Percentiles rank a stretch among this genome's conserved stretches.
Conservation (phyloP, 208 protist species). For the Trypanosoma grayi region DNA sequence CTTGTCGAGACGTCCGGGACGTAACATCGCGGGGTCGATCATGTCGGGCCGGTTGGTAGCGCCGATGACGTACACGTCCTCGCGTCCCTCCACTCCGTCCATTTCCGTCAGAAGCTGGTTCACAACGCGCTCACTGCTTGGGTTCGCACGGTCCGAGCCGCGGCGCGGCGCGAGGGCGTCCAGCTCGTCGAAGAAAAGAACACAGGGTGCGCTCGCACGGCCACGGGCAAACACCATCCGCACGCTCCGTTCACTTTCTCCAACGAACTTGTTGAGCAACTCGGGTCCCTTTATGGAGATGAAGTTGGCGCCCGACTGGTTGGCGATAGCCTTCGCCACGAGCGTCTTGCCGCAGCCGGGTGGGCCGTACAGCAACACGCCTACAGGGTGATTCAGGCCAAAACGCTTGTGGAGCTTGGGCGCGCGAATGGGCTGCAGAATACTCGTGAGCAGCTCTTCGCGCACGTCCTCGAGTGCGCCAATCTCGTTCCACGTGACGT, state of each 20-base stretch:
- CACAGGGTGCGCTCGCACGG: conserved; percentile 92
- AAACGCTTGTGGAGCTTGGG: conserved; percentile 91
- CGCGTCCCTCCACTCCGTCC: conserved; percentile 97
- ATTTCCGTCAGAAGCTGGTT: conserved; percentile 99
- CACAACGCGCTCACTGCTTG: conserved; percentile 96
- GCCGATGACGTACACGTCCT: conserved; percentile 97
- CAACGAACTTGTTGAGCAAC: conserved; percentile 99
- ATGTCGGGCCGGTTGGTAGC: conserved; percentile 99
- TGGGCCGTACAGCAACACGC: conserved; percentile 98
- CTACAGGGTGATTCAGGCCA: conserved; percentile 87
- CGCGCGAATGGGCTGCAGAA: conserved; percentile 90
- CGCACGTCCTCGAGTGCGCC: conserved; percentile 95
- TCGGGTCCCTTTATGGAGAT: conserved; percentile 99
- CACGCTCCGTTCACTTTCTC: conserved; percentile 98
- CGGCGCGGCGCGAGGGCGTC: conserved; percentile 96
- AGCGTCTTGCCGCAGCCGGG: conserved; percentile 98
- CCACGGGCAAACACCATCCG: conserved; percentile 96
- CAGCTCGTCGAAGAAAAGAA: conserved; percentile 99
- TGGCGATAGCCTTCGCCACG: conserved; percentile 94
- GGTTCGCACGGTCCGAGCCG: conserved; percentile 84
- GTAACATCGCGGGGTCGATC: conserved; percentile 98
- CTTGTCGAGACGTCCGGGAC: conserved; percentile 97
- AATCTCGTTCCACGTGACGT: conserved; percentile 98
- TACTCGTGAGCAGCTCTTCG: conserved; percentile 90
- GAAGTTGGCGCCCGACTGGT: conserved; percentile 96